These are phyloP conservation scores for Chondrostereum purpureum DNA, from an alignment of 1,284 basidiomycete species.

Conservation along the genomic window DNA sequence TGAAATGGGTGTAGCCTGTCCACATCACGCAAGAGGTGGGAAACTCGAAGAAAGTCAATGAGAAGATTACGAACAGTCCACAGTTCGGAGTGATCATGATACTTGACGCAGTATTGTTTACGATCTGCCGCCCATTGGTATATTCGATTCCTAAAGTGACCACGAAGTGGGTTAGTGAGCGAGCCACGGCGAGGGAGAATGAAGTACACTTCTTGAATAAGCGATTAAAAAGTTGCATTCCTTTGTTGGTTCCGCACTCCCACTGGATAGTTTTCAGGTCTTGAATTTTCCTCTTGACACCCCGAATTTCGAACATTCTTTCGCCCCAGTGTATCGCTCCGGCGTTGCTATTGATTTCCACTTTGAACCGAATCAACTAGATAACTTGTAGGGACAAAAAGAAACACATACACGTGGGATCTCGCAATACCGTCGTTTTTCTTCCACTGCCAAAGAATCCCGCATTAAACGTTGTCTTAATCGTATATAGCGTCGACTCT, in stretches of 20 bases:
- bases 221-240: background rate
- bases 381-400: too few species aligned
- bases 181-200: background rate
- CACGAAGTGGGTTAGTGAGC: background rate
- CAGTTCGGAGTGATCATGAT: constrained; percentile 27
- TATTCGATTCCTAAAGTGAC: constrained; percentile 23
- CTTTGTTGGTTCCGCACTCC: constrained; percentile 3
- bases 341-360: too few species aligned
- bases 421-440: constrained; percentile 33
- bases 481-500: constrained; percentile 33
- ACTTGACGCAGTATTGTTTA: constrained; percentile 35
- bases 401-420: constrained; percentile 21
- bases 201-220: constrained; percentile 6
- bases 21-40: background rate
- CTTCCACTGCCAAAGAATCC: constrained; percentile 26
- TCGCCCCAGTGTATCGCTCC: constrained; percentile 42
- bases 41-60: background rate
- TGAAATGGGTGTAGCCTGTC: background rate
- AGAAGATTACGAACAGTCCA: constrained; percentile 30
- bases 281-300: constrained; percentile 27
- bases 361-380: too few species aligned
- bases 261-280: constrained; percentile 32
- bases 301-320: constrained; percentile 35
- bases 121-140: constrained; percentile 37
- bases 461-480: constrained; percentile 32